Evolutionary conservation across 2,329 filamentous ascomycete species (phyloP).

Genomic region (Colletotrichum falcatum): DNA sequence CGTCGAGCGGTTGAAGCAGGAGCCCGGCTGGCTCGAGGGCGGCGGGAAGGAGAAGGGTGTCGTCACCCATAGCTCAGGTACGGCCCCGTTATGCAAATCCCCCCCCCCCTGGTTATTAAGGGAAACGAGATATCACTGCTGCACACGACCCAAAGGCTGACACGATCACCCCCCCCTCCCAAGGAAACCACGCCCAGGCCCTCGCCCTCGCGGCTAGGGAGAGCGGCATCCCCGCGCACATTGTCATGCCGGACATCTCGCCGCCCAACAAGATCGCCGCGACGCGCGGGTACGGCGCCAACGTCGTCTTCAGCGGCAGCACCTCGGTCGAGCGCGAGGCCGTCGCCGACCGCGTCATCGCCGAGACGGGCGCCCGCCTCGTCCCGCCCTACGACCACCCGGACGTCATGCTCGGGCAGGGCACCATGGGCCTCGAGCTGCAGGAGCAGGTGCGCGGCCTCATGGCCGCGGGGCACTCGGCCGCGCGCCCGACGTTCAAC

Average conservation of each 20-base stretch:
- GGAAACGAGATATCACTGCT: neutral
- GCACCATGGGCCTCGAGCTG: constrained; percentile 88
- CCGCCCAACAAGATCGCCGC: constrained; percentile 89
- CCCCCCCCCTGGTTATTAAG: no score
- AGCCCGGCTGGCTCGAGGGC: constrained; percentile 70
- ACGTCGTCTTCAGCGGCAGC: constrained; percentile 83
- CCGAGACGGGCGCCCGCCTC: constrained; percentile 79
- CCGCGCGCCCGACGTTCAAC: constrained; percentile 30
- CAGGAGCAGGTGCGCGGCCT: constrained; percentile 76
- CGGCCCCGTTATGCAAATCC: neutral
- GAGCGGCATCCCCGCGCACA: constrained; percentile 81
- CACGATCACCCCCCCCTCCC: no score
- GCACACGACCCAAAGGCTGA: neutral
- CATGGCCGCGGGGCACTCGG: constrained; percentile 51
- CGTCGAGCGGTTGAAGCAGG: constrained; percentile 73
- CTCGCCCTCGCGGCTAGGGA: constrained; percentile 85
- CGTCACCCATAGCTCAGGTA: constrained; percentile 90
- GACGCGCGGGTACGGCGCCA: constrained; percentile 81
- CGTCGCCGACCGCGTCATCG: constrained; percentile 75
- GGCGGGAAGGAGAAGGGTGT: constrained; percentile 76
- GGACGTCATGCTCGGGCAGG: constrained; percentile 91
- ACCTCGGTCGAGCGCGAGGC: constrained; percentile 86
- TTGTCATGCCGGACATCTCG: constrained; percentile 92
- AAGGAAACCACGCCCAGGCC: constrained; percentile 95
- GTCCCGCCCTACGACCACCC: constrained; percentile 94